Base-by-base conservation (phyloP, 805 yeast genomes). In the Wickerhamomyces mucosus region DNA sequence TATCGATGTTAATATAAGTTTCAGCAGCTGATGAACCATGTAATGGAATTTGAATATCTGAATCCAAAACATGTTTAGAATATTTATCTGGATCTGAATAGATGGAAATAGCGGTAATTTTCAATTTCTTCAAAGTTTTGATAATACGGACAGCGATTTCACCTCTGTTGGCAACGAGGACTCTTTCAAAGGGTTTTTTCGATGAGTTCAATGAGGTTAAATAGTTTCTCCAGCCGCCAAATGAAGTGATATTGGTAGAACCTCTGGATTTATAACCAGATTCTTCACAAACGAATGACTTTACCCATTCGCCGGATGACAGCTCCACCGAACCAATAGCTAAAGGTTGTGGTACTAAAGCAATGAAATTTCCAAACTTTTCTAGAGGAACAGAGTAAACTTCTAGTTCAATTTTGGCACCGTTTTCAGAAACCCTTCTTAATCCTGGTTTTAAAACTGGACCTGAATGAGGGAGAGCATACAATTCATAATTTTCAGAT, bases 101-200 rank as follows among this genome's bases (percentile, higher is more conserved):
- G 27, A 89, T 79, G 6, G 97, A 92, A 43, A 89, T 78, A 1
- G 96, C 64, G 42, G 66, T 69, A 46, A 92, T 83, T 4, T 75
- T 75, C 41, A 92, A 55, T 55, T 78, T 79, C 56, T 82, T 83
- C 51, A 89, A 65, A 14, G 98, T 88, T 52, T 72, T 79, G 50
- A 89, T 85, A 45, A 92, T 85, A 50, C 98, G 68, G 19, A 88
- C 96, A 3, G 98, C 96, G 48, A 89, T 89, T 60, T 89, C 98
- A 55, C 97, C 97, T 61, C 98, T 74, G 64, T 89, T 89, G 25
- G 97, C 97, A 33, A 89, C 92, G 34, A 89, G 67, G n/a, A 89
- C 95, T 9, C 79, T 70, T 15, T 75, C 65, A 59, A 86, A 85
- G 1, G 94, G 92, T 47, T 71, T 73, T 36, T 59, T 59, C 13